phyloP scores from a whole-genome alignment of 257 asterid species.

The Voacanga thouarsii region DNA sequence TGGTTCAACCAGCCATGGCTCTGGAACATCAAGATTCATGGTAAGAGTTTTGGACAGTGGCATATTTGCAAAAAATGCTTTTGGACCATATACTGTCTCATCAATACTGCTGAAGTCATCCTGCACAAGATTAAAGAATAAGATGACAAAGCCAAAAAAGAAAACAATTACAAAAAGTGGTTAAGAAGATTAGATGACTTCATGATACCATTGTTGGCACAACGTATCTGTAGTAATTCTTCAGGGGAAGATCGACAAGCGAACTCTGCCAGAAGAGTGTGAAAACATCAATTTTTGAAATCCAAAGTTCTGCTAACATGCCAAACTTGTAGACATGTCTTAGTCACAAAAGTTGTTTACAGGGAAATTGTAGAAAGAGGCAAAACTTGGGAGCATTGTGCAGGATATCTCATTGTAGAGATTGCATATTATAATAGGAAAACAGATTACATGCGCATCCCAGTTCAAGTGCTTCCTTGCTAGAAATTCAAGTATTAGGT shows the following conservation, averaged over 20 bases:
- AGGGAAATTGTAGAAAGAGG: neutral
- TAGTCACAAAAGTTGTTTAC: neutral
- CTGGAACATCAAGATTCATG: constrained; percentile 99
- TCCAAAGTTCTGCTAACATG: constrained; percentile 4
- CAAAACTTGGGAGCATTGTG: constrained; percentile 5
- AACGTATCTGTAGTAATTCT: constrained; percentile 98
- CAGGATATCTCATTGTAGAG: constrained; percentile 1
- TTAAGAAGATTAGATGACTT: constrained; percentile 23
- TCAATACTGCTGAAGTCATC: constrained; percentile 89
- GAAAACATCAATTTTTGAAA: constrained; percentile 14
- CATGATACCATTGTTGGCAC: constrained; percentile 78
- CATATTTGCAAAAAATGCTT: constrained; percentile 94
- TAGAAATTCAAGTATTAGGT: neutral
- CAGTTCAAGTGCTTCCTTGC: neutral
- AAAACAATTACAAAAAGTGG: constrained; percentile 16
- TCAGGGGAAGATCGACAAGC: constrained; percentile 94
- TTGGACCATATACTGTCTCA: constrained; percentile 73
- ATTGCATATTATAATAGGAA: neutral
- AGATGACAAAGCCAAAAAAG: constrained; percentile 19
- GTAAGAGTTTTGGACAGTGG: constrained; percentile 95
- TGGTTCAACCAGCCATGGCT: constrained; percentile 98
- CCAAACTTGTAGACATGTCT: neutral
- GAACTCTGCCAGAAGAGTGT: constrained; percentile 66
- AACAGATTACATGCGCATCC: neutral
- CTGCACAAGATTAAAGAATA: constrained; percentile 43